Conservation (phyloP, 192 early-diverging fungal species). For the Backusella circina region DNA sequence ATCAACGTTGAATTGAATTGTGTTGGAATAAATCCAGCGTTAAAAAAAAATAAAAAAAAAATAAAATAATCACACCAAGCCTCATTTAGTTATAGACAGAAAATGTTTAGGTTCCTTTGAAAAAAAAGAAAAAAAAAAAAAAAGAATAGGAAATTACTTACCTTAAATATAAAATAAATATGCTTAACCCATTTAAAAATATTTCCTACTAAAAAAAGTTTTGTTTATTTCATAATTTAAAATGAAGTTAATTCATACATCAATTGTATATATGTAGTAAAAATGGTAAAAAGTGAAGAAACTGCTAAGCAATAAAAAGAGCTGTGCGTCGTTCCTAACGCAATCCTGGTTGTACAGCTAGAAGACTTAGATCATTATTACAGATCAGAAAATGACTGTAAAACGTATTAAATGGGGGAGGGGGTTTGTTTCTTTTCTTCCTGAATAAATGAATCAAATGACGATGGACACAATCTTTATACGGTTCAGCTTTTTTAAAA, state of each 20-base stretch:
- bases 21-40: background rate
- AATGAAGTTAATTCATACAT: background rate
- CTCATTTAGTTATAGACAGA: background rate
- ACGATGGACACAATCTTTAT: background rate
- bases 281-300: background rate
- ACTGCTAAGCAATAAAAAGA: background rate
- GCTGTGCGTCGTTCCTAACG: too few relatives aligned
- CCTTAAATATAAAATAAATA: background rate
- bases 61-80: background rate
- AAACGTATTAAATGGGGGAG: too few relatives aligned
- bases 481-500: background rate
- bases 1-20: background rate
- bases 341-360: background rate
- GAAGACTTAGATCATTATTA: background rate
- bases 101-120: background rate
- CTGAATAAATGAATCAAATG: background rate
- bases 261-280: background rate
- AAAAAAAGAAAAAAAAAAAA: background rate
- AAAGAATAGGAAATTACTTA: background rate
- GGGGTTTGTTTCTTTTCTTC: background rate
- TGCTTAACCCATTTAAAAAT: background rate
- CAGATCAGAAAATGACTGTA: too few relatives aligned
- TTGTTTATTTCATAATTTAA: background rate
- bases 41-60: background rate
- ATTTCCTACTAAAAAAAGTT: background rate